phyloP scores from a whole-genome alignment of 306 rosid species.

The Adenanthera pavonina region DNA sequence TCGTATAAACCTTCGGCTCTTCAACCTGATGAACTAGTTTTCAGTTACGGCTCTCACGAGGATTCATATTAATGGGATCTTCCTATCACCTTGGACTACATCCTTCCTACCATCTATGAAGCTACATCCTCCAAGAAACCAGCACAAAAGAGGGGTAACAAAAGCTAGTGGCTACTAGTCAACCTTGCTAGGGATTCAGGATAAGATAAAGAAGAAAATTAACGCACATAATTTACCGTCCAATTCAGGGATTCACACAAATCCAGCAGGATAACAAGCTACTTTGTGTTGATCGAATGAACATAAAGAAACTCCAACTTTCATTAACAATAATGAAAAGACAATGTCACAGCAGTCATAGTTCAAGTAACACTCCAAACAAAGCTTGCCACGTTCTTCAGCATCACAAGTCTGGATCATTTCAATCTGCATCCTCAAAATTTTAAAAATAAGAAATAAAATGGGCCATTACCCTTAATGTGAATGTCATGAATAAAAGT shows the following conservation, averaged over 20 bases:
- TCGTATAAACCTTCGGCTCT: not conserved
- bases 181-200: not conserved
- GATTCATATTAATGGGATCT: too few relatives aligned
- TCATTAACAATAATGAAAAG: not conserved
- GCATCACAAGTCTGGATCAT: slow-evolving; percentile 40
- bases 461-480: not conserved
- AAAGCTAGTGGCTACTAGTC: not conserved
- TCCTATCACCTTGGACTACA: too few relatives aligned
- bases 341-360: slow-evolving; percentile 17
- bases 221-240: slow-evolving; percentile 4
- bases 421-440: slow-evolving; percentile 45
- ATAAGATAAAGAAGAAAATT: not conserved
- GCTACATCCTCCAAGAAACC: not conserved
- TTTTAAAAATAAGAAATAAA: not conserved
- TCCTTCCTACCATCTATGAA: not conserved
- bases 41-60: too few relatives aligned
- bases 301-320: slow-evolving; percentile 15
- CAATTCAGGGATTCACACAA: not conserved
- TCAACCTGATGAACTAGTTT: not conserved
- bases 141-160: not conserved
- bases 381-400: slow-evolving; percentile 43
- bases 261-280: slow-evolving; percentile 19
- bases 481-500: not conserved
- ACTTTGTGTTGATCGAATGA: not conserved
- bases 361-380: slow-evolving; percentile 33